Base-by-base conservation (phyloP, 148 eudicot genomes). In the Nyssa sinensis region DNA sequence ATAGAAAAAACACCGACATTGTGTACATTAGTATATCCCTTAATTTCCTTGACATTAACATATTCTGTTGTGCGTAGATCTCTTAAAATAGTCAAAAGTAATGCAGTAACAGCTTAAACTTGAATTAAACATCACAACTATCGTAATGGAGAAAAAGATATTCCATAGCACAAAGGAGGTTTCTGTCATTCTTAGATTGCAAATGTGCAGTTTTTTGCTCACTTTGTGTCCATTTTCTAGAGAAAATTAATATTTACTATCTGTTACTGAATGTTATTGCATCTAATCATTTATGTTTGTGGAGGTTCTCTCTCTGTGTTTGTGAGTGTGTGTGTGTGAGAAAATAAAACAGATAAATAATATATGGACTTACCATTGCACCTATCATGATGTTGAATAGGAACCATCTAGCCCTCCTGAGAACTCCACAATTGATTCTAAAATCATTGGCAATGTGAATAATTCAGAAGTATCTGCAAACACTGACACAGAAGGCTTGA, bases 381-480 rank as follows among this genome's bases (percentile, higher is more conserved):
- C 25, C 58, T 29, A 2, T 74, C 5, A n/a, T 62, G 24, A 9
- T 41, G 25, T 63, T 31, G 51, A 69, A 74, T 71, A 80, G 79
- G 75, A 55, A 65, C 28, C 64, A 31, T 61, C 41, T 34, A 41
- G 70, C 66, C 23, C 69, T 64, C 21, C 23, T 8, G 74, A 4
- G 37, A 59, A 58, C 3, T 37, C 53, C 33, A 13, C 35, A 24
- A 30, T 53, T 68, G 76, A 44, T n/a, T 16, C 31, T 21, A 62
- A 70, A 58, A 27, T 30, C 63, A 70, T 5, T 29, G 33, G 67
- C 53, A 35, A 29, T 49, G 57, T 60, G 44, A 65, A 64, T 23
- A 33, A 27, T 57, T 32, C 64, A 35, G 59, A 64, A 75, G 37
- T 59, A 32, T n/a, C 25, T 17, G n/a, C 34, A 33, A 70, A 59